Evolutionary conservation across 1,284 basidiomycete genomes (phyloP).

Genomic region (Trichosporon coremiiforme): DNA sequence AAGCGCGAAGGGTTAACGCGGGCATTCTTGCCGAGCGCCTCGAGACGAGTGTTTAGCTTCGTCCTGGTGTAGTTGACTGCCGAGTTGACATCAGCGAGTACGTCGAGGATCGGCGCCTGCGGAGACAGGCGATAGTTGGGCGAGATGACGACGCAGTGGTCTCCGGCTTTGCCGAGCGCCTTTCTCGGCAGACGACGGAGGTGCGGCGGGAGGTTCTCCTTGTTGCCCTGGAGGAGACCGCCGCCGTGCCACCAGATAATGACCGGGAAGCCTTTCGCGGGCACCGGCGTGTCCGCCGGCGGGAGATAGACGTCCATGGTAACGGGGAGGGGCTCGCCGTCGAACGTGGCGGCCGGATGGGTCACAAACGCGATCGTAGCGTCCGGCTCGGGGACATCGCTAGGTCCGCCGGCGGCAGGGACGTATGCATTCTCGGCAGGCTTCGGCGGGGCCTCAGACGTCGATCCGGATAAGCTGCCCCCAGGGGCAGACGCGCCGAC

Average conservation of each 20-base stretch:
- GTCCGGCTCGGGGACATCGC: slow-evolving; percentile 39
- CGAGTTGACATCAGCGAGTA: slow-evolving; percentile 46
- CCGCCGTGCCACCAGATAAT: slow-evolving; percentile 56
- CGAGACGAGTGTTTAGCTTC: slow-evolving; percentile 43
- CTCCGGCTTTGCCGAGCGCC: slow-evolving; percentile 26
- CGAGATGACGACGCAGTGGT: slow-evolving; percentile 45
- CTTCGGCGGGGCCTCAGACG: background rate
- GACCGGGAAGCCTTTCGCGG: slow-evolving; percentile 38
- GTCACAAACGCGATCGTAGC: slow-evolving; percentile 45
- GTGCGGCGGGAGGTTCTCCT: slow-evolving; percentile 55
- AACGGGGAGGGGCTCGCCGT: slow-evolving; percentile 48
- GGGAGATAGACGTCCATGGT: slow-evolving; percentile 53
- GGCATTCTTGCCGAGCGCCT: slow-evolving; percentile 36
- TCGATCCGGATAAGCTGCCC: background rate
- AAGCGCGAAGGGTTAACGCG: slow-evolving; percentile 43
- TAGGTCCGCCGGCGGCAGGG: slow-evolving; percentile 26
- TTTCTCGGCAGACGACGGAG: slow-evolving; percentile 45
- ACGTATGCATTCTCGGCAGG: slow-evolving; percentile 21
- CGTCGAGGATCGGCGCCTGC: slow-evolving; percentile 52
- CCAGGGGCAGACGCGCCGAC: slow-evolving; percentile 3
- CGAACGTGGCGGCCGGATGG: slow-evolving; percentile 50
- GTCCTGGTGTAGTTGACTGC: slow-evolving; percentile 41
- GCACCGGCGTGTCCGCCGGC: slow-evolving; percentile 21
- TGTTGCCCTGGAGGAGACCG: slow-evolving; percentile 53
- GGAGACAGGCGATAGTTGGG: slow-evolving; percentile 52